phyloP scores from a whole-genome alignment of 352 stramenopile genomes.

The Pythium rhizo-oryzae region DNA sequence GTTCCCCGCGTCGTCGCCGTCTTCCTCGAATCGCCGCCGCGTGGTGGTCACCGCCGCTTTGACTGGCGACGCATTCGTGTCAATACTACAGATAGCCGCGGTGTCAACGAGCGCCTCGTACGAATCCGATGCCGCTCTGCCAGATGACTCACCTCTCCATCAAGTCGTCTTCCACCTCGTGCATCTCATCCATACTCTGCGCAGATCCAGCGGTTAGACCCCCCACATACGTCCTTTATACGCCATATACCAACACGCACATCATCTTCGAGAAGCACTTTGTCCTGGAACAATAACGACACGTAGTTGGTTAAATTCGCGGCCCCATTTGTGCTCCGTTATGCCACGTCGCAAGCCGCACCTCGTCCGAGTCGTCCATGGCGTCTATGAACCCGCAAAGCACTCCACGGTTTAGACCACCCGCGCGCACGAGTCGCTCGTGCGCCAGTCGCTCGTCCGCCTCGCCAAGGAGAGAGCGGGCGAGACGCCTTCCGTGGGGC shows the following conservation, averaged over 20 bases:
- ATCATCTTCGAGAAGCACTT: conserved; percentile 52
- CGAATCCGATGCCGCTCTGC: no score
- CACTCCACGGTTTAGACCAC: neutral
- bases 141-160: conserved; percentile 44
- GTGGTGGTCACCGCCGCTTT: conserved; percentile 12
- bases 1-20: conserved; percentile 7
- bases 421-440: neutral
- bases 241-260: conserved; percentile 15
- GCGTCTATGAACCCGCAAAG: neutral
- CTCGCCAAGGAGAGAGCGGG: no score
- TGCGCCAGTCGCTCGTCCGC: no score
- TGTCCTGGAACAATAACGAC: conserved; percentile 30
- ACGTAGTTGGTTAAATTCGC: neutral
- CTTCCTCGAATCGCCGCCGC: neutral
- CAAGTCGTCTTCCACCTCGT: conserved; percentile 59
- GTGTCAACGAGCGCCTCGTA: neutral
- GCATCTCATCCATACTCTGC: conserved; percentile 81
- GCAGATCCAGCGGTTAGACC: neutral
- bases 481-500: neutral
- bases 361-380: conserved; percentile 69
- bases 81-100: conserved; percentile 35
- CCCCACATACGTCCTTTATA: neutral
- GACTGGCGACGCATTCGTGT: conserved; percentile 51
- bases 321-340: no score
- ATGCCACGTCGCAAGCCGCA: neutral